Evolutionary conservation across 1,139 yeast species (phyloP), one percentile per base, ranked within the genome.

Genomic region (Lodderomyces beijingensis): DNA sequence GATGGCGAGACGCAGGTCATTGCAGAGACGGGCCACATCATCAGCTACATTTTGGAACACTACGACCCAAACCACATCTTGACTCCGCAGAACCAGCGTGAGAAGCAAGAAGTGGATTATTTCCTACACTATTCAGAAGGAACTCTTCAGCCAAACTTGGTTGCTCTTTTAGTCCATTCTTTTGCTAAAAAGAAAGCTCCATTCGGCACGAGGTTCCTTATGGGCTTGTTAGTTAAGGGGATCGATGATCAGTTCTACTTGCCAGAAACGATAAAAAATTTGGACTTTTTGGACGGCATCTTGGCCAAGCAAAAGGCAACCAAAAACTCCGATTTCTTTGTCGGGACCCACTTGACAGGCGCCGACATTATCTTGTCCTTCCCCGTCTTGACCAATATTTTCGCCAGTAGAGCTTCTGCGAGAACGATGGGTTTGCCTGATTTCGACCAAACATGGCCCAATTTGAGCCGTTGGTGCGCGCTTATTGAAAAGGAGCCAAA

Each of bases 111-210:
- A 36, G 60, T 57, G 18, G 62, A 55, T 30, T 66, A 62, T 46
- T 65, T 50, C 44, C 52, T 61, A 30, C 65, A 64, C 41, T 66
- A 55, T 33, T 40, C 65, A n/a, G 72, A 66, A 44, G 70, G 67
- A 2, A 50, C 63, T 6, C 49, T 66, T 27, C 69, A 65, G 44
- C 57, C 60, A 3, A 41, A 44, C 18, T 47, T 62, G 38, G 67
- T 65, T 5, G 45, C 61, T 3, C 43, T 59, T 10, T 49, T 63
- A 28, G 57, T 65, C 15, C 50, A 54, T 26, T 27, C 34, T 12
- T 33, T 48, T 18, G 67, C 70, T 3, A 43, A 39, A 24, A 20
- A 40, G n/a, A 39, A 31, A 22, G 61, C 66, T 2, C 70, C 70
- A 2, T 61, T 50, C 34, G 59, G 59, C 1, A 35, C 47, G 5